Evolutionary conservation across 2,329 filamentous ascomycete genomes (phyloP).

Genomic region (Onygenales sp.): DNA sequence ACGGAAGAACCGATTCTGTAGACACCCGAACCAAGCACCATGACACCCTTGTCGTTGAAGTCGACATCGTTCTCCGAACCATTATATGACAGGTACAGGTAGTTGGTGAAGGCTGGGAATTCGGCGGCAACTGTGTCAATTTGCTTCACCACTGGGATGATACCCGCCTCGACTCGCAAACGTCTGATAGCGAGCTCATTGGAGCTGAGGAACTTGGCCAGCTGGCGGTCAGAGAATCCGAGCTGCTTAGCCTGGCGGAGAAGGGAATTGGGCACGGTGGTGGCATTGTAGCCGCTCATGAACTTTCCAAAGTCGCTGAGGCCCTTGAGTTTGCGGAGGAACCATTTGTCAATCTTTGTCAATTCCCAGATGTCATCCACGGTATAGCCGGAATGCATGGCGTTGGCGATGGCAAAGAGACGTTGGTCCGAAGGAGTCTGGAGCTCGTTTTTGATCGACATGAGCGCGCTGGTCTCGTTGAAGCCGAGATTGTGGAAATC

Average conservation of each 20-base stretch:
- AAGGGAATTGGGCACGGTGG: slow-evolving; percentile 53
- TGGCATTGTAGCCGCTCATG: slow-evolving; percentile 62
- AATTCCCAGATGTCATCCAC: slow-evolving; percentile 97
- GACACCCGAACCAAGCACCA: slow-evolving; percentile 92
- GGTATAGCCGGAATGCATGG: slow-evolving; percentile 86
- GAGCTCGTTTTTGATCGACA: slow-evolving; percentile 92
- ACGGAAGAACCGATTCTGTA: slow-evolving; percentile 97
- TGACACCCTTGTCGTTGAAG: slow-evolving; percentile 85
- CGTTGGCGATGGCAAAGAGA: slow-evolving; percentile 93
- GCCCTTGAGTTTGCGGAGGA: slow-evolving; percentile 82
- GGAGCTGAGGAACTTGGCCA: slow-evolving; percentile 88
- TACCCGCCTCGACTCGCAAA: slow-evolving; percentile 72
- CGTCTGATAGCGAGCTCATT: slow-evolving; percentile 86
- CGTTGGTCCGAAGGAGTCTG: slow-evolving; percentile 97
- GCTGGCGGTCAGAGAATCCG: slow-evolving; percentile 86
- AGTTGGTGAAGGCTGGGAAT: slow-evolving; percentile 91
- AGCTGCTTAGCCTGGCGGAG: slow-evolving; percentile 83
- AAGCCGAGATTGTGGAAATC: slow-evolving; percentile 95
- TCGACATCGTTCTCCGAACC: slow-evolving; percentile 72
- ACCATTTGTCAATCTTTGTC: slow-evolving; percentile 99
- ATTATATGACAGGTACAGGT: slow-evolving; percentile 94
- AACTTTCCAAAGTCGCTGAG: slow-evolving; percentile 79
- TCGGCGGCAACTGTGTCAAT: slow-evolving; percentile 98
- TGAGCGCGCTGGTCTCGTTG: slow-evolving; percentile 80
- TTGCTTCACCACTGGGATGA: slow-evolving; percentile 88